Evolutionary conservation across 495 filamentous ascomycete genomes (phyloP).

Genomic region (Hypoxylon rickii): DNA sequence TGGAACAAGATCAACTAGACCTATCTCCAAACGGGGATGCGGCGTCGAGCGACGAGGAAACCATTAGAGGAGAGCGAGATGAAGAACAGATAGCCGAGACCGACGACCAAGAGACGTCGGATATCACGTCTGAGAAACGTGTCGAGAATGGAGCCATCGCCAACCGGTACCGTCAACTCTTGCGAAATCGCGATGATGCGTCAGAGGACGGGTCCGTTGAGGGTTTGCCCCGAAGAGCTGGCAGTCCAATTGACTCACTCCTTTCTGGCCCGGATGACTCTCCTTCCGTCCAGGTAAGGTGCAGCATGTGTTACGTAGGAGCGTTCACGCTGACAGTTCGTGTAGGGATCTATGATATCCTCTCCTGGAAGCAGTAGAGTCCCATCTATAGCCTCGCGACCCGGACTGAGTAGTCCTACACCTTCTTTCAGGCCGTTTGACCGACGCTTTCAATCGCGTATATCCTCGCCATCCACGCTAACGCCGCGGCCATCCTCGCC

Average conservation of each 20-base stretch:
- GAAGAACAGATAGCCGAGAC: slow-evolving; percentile 47
- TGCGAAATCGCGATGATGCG: slow-evolving; percentile 45
- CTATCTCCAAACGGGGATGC: slow-evolving; percentile 39
- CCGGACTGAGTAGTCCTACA: slow-evolving; percentile 61
- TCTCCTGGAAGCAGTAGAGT: slow-evolving; percentile 70
- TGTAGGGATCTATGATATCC: slow-evolving; percentile 79
- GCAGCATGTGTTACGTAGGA: neutral
- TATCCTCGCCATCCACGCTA: slow-evolving; percentile 59
- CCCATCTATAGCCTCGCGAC: slow-evolving; percentile 51
- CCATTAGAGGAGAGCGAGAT: slow-evolving; percentile 47
- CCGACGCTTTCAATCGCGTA: slow-evolving; percentile 85
- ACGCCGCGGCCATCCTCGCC: slow-evolving; percentile 77
- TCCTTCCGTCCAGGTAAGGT: slow-evolving; percentile 79
- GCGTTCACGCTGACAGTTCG: slow-evolving; percentile 35
- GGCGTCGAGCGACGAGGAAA: slow-evolving; percentile 51
- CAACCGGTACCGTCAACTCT: slow-evolving; percentile 53
- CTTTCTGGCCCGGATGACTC: slow-evolving; percentile 85
- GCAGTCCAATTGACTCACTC: slow-evolving; percentile 55
- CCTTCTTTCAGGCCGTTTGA: slow-evolving; percentile 92
- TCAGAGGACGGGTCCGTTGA: slow-evolving; percentile 55
- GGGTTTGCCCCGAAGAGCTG: slow-evolving; percentile 43
- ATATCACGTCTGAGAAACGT: slow-evolving; percentile 30
- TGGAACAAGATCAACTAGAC: slow-evolving; percentile 48
- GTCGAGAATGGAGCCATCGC: slow-evolving; percentile 40
- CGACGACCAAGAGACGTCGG: slow-evolving; percentile 43